A percentile compares a stretch with the other conserved stretches of the same genome.
phyloP scores from a whole-genome alignment of 352 stramenopile genomes.

The Phytophthora agathidicida region DNA sequence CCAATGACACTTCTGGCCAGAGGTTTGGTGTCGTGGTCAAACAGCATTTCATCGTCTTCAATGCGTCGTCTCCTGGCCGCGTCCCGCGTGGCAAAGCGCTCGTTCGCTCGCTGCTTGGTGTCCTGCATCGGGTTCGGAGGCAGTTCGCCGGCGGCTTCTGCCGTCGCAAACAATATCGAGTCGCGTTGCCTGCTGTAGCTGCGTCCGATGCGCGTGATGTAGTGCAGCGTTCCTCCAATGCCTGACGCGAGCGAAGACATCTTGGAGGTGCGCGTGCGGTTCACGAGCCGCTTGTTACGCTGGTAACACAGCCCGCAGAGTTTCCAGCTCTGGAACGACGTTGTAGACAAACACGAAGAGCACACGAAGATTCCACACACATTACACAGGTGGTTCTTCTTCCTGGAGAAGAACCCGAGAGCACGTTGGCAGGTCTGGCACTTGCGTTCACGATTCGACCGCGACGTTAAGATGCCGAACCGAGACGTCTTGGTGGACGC shows the following conservation, averaged over 20 bases:
- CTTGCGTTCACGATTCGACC: constrained; percentile 52
- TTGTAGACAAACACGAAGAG: constrained; percentile 58
- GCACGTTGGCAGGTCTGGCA: constrained; percentile 72
- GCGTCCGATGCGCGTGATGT: constrained; percentile 41
- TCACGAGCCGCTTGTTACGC: constrained; percentile 65
- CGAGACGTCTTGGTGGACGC: constrained; percentile 33
- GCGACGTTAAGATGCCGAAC: constrained; percentile 34
- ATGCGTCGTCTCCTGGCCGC: constrained; percentile 25
- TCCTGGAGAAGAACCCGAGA: constrained; percentile 62
- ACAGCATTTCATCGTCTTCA: constrained; percentile 37
- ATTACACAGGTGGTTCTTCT: constrained; percentile 67
- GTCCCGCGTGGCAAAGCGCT: constrained; percentile 13
- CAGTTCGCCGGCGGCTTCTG: constrained; percentile 35
- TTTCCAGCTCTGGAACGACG: constrained; percentile 70
- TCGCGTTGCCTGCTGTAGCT: constrained; percentile 48
- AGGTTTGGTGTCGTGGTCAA: constrained; percentile 37
- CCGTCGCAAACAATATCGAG: constrained; percentile 46
- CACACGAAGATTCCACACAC: constrained; percentile 72
- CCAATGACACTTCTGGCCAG: constrained; percentile 41
- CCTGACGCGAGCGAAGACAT: constrained; percentile 49
- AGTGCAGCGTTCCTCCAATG: constrained; percentile 36
- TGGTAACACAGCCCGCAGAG: constrained; percentile 68
- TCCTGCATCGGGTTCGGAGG: constrained; percentile 36
- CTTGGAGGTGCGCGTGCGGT: constrained; percentile 58
- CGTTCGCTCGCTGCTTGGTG: constrained; percentile 29